phyloP scores from a whole-genome alignment of 2,329 filamentous ascomycete genomes.

The Zymoseptoria crescenta region DNA sequence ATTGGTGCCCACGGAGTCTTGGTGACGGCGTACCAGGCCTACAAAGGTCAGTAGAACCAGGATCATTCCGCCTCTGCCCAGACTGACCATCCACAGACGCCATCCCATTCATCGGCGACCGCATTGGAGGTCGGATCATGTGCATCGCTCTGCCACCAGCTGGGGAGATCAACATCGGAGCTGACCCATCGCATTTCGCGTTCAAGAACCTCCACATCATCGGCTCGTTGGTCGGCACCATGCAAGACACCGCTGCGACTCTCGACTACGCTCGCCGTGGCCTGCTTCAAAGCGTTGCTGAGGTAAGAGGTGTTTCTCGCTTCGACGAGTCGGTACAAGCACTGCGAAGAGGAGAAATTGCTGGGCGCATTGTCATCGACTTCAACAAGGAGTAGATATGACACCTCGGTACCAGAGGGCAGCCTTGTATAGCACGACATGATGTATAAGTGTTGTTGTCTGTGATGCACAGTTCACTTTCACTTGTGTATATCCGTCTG shows the following conservation, averaged over 20 bases:
- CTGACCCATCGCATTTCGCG: conserved; percentile 28
- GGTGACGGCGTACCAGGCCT: conserved; percentile 32
- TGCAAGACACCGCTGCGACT: conserved; percentile 41
- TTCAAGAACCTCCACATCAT: conserved; percentile 31
- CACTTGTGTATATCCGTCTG: background rate
- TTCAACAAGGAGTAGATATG: conserved; percentile 38
- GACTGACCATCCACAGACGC: conserved; percentile 24
- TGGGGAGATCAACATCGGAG: conserved; percentile 28
- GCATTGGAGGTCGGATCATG: conserved; percentile 47
- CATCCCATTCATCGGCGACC: conserved; percentile 38
- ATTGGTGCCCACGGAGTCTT: conserved; percentile 40
- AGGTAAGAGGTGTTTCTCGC: conserved; percentile 40
- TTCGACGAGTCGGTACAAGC: conserved; percentile 46
- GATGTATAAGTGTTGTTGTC: background rate
- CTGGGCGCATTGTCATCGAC: conserved; percentile 47
- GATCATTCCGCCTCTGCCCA: background rate
- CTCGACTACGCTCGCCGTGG: conserved; percentile 45
- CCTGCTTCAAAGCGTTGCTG: conserved; percentile 43
- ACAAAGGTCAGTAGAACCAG: conserved; percentile 18
- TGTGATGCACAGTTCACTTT: background rate
- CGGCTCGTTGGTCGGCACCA: conserved; percentile 39
- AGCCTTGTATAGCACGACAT: background rate
- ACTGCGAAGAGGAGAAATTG: conserved; percentile 43
- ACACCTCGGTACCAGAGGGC: background rate
- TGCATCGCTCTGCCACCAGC: conserved; percentile 37